A percentile compares a stretch with the other conserved stretches of the same genome.
Conservation (phyloP, 139 green algal genomes). For the Tetradesmus obliquus region DNA sequence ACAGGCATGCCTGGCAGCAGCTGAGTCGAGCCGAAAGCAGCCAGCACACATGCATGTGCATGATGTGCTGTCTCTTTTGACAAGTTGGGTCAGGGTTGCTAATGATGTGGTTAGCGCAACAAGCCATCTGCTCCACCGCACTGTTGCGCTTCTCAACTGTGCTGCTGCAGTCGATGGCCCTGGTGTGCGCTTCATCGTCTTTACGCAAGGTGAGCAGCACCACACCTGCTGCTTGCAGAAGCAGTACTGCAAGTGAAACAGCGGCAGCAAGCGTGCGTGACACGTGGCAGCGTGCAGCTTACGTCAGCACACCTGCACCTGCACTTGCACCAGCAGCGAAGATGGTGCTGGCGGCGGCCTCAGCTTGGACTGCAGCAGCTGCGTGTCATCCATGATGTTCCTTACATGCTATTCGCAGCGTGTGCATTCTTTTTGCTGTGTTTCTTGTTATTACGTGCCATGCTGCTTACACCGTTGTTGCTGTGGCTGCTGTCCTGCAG, state of each 20-base stretch:
- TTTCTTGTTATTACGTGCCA: background rate
- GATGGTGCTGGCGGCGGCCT: no score
- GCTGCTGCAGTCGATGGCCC: constrained; percentile 65
- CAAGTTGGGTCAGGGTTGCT: background rate
- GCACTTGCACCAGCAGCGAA: no score
- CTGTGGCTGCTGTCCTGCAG: constrained; percentile 49
- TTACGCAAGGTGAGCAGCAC: constrained; percentile 37
- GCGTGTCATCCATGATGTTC: background rate
- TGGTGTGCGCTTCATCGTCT: constrained; percentile 73
- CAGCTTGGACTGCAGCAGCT: background rate
- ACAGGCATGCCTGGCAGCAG: background rate
- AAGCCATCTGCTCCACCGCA: no score
- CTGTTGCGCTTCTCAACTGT: no score
- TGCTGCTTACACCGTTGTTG: background rate
- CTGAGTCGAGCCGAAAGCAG: background rate
- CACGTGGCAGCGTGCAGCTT: no score
- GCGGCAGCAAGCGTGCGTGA: background rate
- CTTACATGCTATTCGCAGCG: no score
- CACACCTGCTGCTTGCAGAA: background rate
- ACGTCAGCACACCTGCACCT: no score
- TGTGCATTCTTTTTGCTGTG: background rate
- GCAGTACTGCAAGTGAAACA: background rate
- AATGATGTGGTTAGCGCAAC: no score
- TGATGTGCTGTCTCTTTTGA: background rate
- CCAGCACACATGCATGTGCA: background rate